phyloP scores from a whole-genome alignment of 1,284 basidiomycete species.

The Testicularia cyperi region DNA sequence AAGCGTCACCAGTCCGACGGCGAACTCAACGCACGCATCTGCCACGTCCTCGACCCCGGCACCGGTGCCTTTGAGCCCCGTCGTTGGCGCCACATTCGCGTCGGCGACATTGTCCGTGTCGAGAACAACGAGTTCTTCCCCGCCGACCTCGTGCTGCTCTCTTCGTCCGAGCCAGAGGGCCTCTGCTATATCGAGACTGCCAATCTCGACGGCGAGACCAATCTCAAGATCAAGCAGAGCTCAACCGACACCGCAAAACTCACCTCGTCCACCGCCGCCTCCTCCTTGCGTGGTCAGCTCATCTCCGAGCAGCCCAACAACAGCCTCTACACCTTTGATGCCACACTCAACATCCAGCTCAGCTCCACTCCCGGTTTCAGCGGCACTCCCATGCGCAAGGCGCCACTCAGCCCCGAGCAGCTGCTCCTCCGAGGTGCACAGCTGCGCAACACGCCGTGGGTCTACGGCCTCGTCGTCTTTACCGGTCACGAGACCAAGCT shows the following conservation, averaged over 20 bases:
- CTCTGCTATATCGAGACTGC: slow-evolving; percentile 96
- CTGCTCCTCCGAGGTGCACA: slow-evolving; percentile 91
- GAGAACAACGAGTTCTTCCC: slow-evolving; percentile 94
- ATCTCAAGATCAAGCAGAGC: slow-evolving; percentile 97
- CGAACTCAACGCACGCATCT: slow-evolving; percentile 80
- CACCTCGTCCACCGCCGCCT: slow-evolving; percentile 75
- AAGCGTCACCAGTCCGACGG: slow-evolving; percentile 95
- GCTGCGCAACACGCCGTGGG: slow-evolving; percentile 93
- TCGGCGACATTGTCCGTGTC: slow-evolving; percentile 88
- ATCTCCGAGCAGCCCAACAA: slow-evolving; percentile 96
- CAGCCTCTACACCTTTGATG: slow-evolving; percentile 93
- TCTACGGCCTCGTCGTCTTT: slow-evolving; percentile 89
- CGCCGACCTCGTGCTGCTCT: slow-evolving; percentile 84
- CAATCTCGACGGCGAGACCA: slow-evolving; percentile 97
- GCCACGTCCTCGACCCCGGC: slow-evolving; percentile 73
- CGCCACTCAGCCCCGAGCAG: slow-evolving; percentile 93
- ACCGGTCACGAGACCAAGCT: slow-evolving; percentile 98
- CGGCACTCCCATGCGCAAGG: slow-evolving; percentile 56
- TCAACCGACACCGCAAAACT: slow-evolving; percentile 77
- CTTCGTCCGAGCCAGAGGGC: slow-evolving; percentile 92
- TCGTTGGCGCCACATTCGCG: slow-evolving; percentile 85
- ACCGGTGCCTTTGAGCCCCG: slow-evolving; percentile 71
- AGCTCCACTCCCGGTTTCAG: slow-evolving; percentile 52
- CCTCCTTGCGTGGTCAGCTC: slow-evolving; percentile 76
- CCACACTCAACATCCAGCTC: slow-evolving; percentile 66